phyloP scores from a whole-genome alignment of 2,329 filamentous ascomycete genomes.

The Kalmusia sp. region DNA sequence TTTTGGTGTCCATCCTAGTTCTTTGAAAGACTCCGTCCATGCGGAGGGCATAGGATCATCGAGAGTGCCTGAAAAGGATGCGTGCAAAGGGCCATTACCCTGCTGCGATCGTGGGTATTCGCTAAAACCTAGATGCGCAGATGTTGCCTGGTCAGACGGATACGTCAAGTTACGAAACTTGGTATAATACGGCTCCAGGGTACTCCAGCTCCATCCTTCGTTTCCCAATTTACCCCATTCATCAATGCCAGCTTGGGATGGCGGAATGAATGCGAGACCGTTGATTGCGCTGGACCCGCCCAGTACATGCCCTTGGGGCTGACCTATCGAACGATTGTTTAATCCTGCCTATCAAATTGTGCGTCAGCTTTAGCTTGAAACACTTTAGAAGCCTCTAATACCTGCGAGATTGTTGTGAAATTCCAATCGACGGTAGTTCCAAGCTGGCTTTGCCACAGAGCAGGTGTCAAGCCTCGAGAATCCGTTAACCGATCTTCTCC shows the following conservation, averaged over 20 bases:
- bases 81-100: constrained; percentile 1
- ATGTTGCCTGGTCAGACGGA: constrained; percentile 14
- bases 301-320: constrained; percentile 24
- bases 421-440: constrained; percentile 43
- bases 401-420: neutral
- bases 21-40: neutral
- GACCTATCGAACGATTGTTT: neutral
- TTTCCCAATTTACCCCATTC: constrained; percentile 64
- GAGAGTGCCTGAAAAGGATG: neutral
- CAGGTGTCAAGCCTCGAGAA: constrained; percentile 11
- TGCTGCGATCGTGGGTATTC: neutral
- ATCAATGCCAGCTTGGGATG: constrained; percentile 45
- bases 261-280: constrained; percentile 37
- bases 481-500: constrained; percentile 21
- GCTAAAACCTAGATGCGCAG: neutral
- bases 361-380: neutral
- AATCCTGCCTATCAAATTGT: neutral
- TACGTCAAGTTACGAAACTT: constrained; percentile 11
- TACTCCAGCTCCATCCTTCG: constrained; percentile 41
- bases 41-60: constrained; percentile 8
- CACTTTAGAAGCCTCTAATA: neutral
- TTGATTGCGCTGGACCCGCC: constrained; percentile 39
- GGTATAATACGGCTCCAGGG: constrained; percentile 18
- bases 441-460: constrained; percentile 14
- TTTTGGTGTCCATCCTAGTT: neutral